Percentiles rank a stretch among this genome's conserved stretches.
phyloP scores from a whole-genome alignment of 2,329 filamentous ascomycete genomes.

The Aspergillus aculeatinus region DNA sequence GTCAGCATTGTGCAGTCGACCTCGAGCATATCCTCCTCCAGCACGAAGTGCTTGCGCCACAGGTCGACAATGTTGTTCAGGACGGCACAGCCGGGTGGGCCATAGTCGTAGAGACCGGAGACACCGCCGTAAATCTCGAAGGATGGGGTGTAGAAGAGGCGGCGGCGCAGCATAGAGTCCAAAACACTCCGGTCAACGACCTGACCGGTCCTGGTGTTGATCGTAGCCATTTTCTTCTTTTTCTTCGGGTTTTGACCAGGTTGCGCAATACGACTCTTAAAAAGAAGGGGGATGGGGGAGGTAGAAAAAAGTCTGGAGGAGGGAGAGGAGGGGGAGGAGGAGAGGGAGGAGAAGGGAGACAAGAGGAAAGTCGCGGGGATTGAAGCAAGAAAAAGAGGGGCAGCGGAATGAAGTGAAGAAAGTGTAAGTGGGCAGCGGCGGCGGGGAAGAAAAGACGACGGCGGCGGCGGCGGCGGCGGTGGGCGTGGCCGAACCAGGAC shows the following conservation, averaged over 20 bases:
- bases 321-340: conserved; percentile 27
- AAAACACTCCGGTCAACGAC: conserved; percentile 79
- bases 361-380: conserved; percentile 33
- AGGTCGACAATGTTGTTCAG: conserved; percentile 84
- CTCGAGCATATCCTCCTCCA: conserved; percentile 93
- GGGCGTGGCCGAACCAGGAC: not conserved
- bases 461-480: not conserved
- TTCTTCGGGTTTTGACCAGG: conserved; percentile 29
- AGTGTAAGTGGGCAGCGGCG: conserved; percentile 1
- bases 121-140: conserved; percentile 95
- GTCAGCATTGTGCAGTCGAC: conserved; percentile 93
- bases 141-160: conserved; percentile 90
- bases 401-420: conserved; percentile 10
- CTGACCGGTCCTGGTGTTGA: conserved; percentile 83
- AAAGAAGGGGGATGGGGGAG: conserved; percentile 33
- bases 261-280: conserved; percentile 10
- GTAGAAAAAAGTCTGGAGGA: conserved; percentile 40
- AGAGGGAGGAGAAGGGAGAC: conserved; percentile 38
- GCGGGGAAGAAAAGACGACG: conserved; percentile 1
- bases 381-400: conserved; percentile 33
- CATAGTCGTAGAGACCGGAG: conserved; percentile 88
- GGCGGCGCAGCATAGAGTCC: conserved; percentile 81
- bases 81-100: conserved; percentile 80
- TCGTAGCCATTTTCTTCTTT: conserved; percentile 54
- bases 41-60: conserved; percentile 91